phyloP scores from a whole-genome alignment of 129 eudicot species.

The Deinandra increscens region DNA sequence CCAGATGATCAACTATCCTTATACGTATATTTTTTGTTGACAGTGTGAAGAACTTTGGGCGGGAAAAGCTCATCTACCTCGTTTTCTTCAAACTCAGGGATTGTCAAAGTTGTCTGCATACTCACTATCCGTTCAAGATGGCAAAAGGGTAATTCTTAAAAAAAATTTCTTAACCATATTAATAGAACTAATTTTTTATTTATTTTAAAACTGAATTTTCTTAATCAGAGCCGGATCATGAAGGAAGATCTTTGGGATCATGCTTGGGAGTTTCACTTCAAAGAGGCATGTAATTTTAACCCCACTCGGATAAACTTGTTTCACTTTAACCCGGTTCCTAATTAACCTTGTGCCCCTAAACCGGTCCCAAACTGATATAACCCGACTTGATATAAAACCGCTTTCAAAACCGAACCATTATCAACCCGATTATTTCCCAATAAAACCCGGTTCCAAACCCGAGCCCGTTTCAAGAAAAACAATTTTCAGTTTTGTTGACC shows the following conservation, averaged over 20 bases:
- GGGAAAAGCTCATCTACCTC: slow-evolving; percentile 81
- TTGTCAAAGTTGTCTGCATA: slow-evolving; percentile 58
- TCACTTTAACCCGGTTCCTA: too few relatives aligned
- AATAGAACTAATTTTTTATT: not conserved
- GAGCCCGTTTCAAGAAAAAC: too few relatives aligned
- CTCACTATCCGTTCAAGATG: slow-evolving; percentile 58
- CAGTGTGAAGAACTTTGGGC: slow-evolving; percentile 75
- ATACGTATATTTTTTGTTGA: not conserved
- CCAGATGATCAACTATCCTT: too few relatives aligned
- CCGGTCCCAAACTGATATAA: too few relatives aligned
- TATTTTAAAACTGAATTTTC: slow-evolving; percentile 3
- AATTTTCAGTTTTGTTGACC: too few relatives aligned
- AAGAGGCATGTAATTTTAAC: slow-evolving; percentile 47
- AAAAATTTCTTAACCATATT: not conserved
- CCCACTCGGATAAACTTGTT: too few relatives aligned
- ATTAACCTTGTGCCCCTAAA: too few relatives aligned
- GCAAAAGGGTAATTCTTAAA: slow-evolving; percentile 61
- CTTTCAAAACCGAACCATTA: too few relatives aligned
- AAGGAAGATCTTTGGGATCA: slow-evolving; percentile 86
- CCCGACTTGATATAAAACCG: too few relatives aligned
- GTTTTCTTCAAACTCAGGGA: slow-evolving; percentile 47
- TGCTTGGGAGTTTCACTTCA: slow-evolving; percentile 80
- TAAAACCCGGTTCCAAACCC: too few relatives aligned
- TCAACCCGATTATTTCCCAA: too few relatives aligned
- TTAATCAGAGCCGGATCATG: slow-evolving; percentile 55